These are phyloP conservation scores for Talaromyces sp. DNA, from an alignment of 2,329 filamentous ascomycete species.

Conservation along the genomic window DNA sequence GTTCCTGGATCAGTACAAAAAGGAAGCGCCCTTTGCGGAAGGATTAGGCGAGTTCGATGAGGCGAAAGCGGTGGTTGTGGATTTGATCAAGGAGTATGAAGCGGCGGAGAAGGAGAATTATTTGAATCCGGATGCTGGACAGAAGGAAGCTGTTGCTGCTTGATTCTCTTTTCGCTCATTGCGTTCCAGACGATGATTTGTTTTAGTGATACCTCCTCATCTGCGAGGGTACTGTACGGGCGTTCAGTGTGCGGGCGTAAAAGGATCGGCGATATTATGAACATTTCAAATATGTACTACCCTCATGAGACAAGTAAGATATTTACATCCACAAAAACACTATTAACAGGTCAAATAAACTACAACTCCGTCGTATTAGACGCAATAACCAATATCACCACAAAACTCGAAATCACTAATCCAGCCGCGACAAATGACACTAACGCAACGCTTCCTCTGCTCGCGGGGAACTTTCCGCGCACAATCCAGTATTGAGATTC, in stretches of 20 bases:
- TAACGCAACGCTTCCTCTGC: conserved; percentile 59
- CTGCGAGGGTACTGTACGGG: conserved; percentile 10
- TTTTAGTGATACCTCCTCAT: conserved; percentile 6
- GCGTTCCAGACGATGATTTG: not conserved
- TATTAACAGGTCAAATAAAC: not conserved
- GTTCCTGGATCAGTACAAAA: conserved; percentile 94
- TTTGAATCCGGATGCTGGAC: conserved; percentile 67
- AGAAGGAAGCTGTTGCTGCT: conserved; percentile 28
- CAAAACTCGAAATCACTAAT: conserved; percentile 58
- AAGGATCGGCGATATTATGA: not conserved
- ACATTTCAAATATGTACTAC: conserved; percentile 1
- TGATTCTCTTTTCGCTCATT: not conserved
- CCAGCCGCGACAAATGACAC: conserved; percentile 54
- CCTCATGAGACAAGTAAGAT: not conserved
- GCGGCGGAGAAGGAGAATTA: conserved; percentile 90
- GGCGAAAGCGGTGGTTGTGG: conserved; percentile 83
- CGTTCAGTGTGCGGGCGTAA: not conserved
- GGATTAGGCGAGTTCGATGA: conserved; percentile 94
- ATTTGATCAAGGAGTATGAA: conserved; percentile 92
- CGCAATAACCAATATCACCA: conserved; percentile 58
- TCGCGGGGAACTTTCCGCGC: conserved; percentile 63
- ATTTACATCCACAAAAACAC: not conserved
- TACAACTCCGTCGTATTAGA: conserved; percentile 38
- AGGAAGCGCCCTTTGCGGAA: conserved; percentile 87
- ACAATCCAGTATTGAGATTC: conserved; percentile 67